phyloP scores from a whole-genome alignment of 2,329 filamentous ascomycete species.

The Venturia oleaginea region DNA sequence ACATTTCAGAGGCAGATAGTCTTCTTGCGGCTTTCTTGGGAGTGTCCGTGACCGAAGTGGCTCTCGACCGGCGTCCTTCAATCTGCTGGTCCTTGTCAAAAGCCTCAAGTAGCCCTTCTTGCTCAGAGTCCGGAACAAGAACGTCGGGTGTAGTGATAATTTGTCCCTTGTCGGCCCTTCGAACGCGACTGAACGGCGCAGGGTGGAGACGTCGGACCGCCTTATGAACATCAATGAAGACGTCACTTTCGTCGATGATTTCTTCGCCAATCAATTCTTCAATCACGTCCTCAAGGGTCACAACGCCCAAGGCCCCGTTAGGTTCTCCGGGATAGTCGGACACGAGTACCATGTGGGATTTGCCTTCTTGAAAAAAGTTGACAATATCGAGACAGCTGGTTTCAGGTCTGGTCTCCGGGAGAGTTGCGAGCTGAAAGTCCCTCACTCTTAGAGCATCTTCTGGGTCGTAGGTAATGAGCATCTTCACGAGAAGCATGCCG shows the following conservation, averaged over 20 bases:
- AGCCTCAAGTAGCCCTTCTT: constrained; percentile 9
- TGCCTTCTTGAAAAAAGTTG: constrained; percentile 99
- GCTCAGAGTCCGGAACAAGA: constrained; percentile 19
- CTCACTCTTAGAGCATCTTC: constrained; percentile 81
- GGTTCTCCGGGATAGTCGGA: constrained; percentile 87
- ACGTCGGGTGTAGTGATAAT: constrained; percentile 38
- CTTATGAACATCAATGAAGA: constrained; percentile 97
- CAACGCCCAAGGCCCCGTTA: constrained; percentile 81
- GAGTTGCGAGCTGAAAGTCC: constrained; percentile 85
- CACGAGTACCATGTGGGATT: constrained; percentile 96
- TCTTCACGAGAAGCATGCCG: constrained; percentile 97
- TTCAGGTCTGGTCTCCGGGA: constrained; percentile 89
- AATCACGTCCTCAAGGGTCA: constrained; percentile 95
- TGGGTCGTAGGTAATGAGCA: constrained; percentile 95
- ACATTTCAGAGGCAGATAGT: constrained; percentile 12
- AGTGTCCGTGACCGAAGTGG: neutral
- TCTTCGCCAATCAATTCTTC: constrained; percentile 99
- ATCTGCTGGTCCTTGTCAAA: constrained; percentile 15
- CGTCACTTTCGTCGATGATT: constrained; percentile 97
- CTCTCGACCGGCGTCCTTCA: neutral
- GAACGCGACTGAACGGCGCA: constrained; percentile 68
- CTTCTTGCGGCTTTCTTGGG: constrained; percentile 3
- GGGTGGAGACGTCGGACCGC: constrained; percentile 83
- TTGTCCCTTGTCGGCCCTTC: constrained; percentile 31
- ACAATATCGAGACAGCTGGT: constrained; percentile 97